A percentile compares a stretch with the other conserved stretches of the same genome.
Evolutionary conservation across 352 stramenopile genomes (phyloP).

Genomic region (Thraustochytrium sp.): DNA sequence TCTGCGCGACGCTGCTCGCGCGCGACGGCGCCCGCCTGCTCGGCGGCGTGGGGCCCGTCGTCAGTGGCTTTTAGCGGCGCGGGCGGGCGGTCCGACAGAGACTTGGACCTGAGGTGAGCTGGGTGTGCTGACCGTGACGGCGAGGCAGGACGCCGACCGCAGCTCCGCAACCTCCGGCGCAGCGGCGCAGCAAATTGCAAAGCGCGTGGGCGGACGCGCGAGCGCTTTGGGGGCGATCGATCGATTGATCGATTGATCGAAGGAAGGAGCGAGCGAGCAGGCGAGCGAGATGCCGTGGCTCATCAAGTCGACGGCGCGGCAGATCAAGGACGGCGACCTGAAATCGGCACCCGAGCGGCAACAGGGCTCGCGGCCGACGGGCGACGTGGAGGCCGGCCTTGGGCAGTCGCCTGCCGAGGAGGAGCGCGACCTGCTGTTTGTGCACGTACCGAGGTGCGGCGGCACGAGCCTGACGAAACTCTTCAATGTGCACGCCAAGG

Average conservation of each 20-base stretch:
- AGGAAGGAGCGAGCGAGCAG: not conserved
- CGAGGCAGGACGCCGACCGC: no score
- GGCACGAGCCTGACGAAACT: slow-evolving; percentile 55
- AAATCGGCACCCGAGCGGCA: not conserved
- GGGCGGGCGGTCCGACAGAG: no score
- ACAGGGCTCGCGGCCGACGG: not conserved
- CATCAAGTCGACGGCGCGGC: not conserved
- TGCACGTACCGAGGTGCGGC: slow-evolving; percentile 56
- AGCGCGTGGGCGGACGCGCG: no score
- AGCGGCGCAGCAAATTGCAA: no score
- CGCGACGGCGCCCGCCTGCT: no score
- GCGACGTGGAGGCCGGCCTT: not conserved
- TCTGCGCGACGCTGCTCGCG: no score
- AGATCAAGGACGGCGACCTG: not conserved
- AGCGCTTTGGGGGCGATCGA: no score
- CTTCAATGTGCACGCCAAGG: slow-evolving; percentile 51
- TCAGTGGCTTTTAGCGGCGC: no score
- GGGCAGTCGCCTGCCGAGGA: not conserved
- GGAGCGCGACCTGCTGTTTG: slow-evolving; percentile 53
- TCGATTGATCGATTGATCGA: not conserved
- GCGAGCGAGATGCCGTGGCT: not conserved
- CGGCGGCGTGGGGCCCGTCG: no score
- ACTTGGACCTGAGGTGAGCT: no score
- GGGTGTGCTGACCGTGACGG: no score
- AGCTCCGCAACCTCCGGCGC: no score